Percentiles rank a stretch among this genome's conserved stretches.
Evolutionary conservation across 1,284 basidiomycete species (phyloP).

Genomic region (Xerocomus amazonicus): DNA sequence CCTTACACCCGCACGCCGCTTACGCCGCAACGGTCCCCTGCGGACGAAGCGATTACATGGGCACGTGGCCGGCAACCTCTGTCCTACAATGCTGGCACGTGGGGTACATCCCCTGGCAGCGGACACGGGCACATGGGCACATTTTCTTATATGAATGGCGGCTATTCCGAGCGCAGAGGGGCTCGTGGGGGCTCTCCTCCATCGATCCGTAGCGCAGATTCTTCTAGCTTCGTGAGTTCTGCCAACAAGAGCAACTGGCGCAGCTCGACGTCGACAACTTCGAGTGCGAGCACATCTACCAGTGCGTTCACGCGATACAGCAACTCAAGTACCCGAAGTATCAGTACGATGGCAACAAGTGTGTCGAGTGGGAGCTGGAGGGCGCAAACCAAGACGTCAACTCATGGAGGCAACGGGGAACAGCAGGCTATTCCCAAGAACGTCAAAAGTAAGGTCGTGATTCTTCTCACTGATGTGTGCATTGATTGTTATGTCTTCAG

Average conservation of each 20-base stretch:
- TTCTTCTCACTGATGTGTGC: background rate
- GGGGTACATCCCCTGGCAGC: conserved; percentile 16
- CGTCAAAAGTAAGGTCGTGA: conserved; percentile 64
- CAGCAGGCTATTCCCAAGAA: conserved; percentile 57
- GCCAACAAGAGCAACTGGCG: conserved; percentile 60
- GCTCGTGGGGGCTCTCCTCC: conserved; percentile 24
- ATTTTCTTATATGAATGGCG: conserved; percentile 11
- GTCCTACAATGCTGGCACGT: conserved; percentile 14
- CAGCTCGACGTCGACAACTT: conserved; percentile 62
- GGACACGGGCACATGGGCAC: conserved; percentile 12
- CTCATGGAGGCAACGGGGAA: conserved; percentile 20
- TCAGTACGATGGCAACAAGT: conserved; percentile 75
- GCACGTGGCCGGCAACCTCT: conserved; percentile 32
- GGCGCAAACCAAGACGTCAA: conserved; percentile 33
- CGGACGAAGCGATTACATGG: conserved; percentile 33
- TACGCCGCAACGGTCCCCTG: conserved; percentile 37
- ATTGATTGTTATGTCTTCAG: conserved; percentile 37
- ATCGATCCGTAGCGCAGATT: conserved; percentile 46
- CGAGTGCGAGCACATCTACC: conserved; percentile 63
- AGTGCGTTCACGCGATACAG: conserved; percentile 75
- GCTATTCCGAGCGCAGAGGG: conserved; percentile 20
- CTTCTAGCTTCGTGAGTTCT: conserved; percentile 15
- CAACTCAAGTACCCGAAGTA: conserved; percentile 67
- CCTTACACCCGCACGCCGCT: conserved; percentile 30
- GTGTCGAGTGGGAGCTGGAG: conserved; percentile 63